Evolutionary conservation across 2,329 filamentous ascomycete genomes (phyloP), one percentile per base, ranked within the genome.

Genomic region (Colletotrichum magnum): DNA sequence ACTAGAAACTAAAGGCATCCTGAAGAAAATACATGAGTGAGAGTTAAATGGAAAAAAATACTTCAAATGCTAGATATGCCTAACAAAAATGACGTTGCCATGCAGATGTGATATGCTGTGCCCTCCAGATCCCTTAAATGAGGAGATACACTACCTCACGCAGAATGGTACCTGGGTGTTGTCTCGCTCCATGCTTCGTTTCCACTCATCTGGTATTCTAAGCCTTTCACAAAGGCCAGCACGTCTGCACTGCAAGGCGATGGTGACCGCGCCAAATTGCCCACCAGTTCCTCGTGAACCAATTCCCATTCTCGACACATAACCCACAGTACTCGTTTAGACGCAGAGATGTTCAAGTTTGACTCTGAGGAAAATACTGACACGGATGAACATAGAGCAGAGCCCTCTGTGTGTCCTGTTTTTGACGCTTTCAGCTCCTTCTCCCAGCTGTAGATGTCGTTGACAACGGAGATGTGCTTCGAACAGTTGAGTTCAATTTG

Each of bases 361-460:
- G 50, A 45, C n/a, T 48, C 43, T 0, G n/a, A 32, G 6, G 59
- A 32, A 6, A 62, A 36, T 5, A 62, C 59, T 10, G 26, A 36
- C 24, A 62, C 59, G 12, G 41, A 32, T 12, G 59, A 62, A 24
- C 59, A 62, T 10, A 62, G 15, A 4, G 43, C 43, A 3, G 59
- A 62, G 16, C 59, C 59, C 39, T 62, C 59, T 24, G 28, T 6
- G 1, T 45, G 43, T 18, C 41, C 59, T 10, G 15, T 48, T 18
- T n/a, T 36, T 16, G 48, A 43, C 28, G 41, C 26, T 1, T 18
- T 43, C 1, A 62, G 39, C 68, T 83, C 81, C 71, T 84, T 84
- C n/a, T 82, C 80, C 51, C 66, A 83, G 69, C 76, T 79, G 62
- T 73, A 79, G 66, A 83, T 82, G 67, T 84, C 81, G 72, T 83